Base-by-base conservation (phyloP, 495 filamentous ascomycete species). In the Penicillium paxilli region DNA sequence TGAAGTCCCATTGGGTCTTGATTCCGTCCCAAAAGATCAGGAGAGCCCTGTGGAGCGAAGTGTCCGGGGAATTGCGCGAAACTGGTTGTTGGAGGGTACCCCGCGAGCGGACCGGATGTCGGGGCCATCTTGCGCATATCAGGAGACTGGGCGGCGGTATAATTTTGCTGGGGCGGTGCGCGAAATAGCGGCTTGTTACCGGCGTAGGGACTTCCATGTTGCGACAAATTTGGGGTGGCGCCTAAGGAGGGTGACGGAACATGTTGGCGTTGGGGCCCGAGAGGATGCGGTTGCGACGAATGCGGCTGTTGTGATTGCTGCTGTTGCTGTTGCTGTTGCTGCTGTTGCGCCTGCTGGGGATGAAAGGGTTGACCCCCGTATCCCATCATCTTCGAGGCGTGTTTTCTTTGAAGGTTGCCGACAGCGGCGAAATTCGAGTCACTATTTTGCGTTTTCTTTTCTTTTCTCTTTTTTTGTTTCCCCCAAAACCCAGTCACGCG, bases 91-190 rank as follows among this genome's bases (percentile, higher is more conserved):
- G 71, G 49, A 20, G 71, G 60, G 33, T 73, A 65, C 8, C 71
- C 70, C 32, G 69, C 60, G 11, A 73, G 47, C 10, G 72, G 64
- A n/a, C 65, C 65, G 2, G 69, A 65, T 0, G 66, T 60, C 20
- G 69, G 66, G 3, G 72, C 65, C 70, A 73, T 72, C 46, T 72
- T 72, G 56, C 70, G 70, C 48, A 70, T 46, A 56, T 73, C 71
- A 8, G 72, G 72, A 5, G 70, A 73, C 45, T 71, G 64, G 22
- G 60, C 44, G 1, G 66, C 40, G 5, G 62, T 44, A 22, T 69
- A 61, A 20, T 61, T 65, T 21, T 69, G 58, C 49, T 72, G 70
- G n/a, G 66, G 51, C 24, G 63, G 68, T 24, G 47, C 53, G 3
- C 67, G 68, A 20, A 66, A 65, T 10, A 70, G 48, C 1, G 62